Evolutionary conservation across 768 basidiomycete species (phyloP), one percentile per base, ranked within the genome.

Genomic region (Suillus subaureus): DNA sequence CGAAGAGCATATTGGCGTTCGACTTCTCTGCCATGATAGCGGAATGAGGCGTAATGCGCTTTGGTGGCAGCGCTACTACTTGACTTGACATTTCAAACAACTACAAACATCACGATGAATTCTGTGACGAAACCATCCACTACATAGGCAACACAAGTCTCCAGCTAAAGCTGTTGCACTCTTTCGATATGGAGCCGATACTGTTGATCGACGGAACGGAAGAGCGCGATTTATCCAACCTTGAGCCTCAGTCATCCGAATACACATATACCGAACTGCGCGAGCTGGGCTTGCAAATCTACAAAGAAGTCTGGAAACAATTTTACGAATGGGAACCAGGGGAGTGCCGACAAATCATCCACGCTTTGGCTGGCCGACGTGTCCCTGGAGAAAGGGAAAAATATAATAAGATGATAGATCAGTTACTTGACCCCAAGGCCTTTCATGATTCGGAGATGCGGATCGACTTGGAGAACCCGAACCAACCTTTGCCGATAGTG

Each of bases 1-100:
- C 93, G 70, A 93, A 94, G 51, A 94, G 81, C 89, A 87, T 86
- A 73, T 81, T 85, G 43, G 81, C 77, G 52, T 82, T 81, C 58
- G 77, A 73, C 60, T 73, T 72, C 62, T 81, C 80, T 3, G 78
- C 72, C 80, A 81, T 81, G 65, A 69, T 70, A 26, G 70, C 64
- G 33, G 11, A 67, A 63, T 54, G 45, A 57, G 33, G 47, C 43
- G 52, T 15, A 40, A 61, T 31, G 55, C 4, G 42, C 58, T 40
- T 9, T 58, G 39, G 57, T 58, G 40, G 58, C 40, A 31, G 11
- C 18, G 1, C 16, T 16, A 33, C 21, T 55, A 33, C 31, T 18
- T 43, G 42, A 37, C 12, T 40, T 40, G 40, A 18, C 40, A 28
- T 28, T 60, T 42, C 58, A 60, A 60, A 60, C 40, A 60, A 42